phyloP scores from a whole-genome alignment of 1,139 yeast species.

The Hansenula sp. region DNA sequence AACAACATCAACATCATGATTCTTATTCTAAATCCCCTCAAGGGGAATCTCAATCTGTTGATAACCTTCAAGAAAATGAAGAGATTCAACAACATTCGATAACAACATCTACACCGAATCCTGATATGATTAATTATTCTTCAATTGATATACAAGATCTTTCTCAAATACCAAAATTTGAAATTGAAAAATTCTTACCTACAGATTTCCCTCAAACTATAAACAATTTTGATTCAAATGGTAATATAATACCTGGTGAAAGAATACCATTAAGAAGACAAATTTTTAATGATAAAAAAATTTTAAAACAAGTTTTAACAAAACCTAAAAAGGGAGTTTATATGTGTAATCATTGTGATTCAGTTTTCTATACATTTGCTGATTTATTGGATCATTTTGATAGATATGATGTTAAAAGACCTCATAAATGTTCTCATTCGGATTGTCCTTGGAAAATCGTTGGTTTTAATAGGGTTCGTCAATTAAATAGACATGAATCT shows the following conservation, averaged over 20 bases:
- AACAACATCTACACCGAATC: too few relatives aligned
- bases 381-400: slow-evolving; percentile 37
- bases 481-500: slow-evolving; percentile 23
- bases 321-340: slow-evolving; percentile 36
- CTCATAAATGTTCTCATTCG: slow-evolving; percentile 37
- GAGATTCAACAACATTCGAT: background rate
- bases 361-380: slow-evolving; percentile 30
- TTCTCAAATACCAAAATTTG: background rate
- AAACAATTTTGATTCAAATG: slow-evolving; percentile 3
- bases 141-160: too few relatives aligned
- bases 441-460: slow-evolving; percentile 50
- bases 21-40: background rate
- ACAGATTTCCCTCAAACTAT: background rate
- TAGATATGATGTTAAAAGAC: slow-evolving; percentile 29
- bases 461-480: slow-evolving; percentile 41
- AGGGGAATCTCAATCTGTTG: background rate
- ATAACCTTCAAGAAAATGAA: background rate
- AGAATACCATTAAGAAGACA: slow-evolving; percentile 21
- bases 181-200: slow-evolving; percentile 1
- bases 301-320: slow-evolving; percentile 17
- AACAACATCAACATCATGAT: background rate
- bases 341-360: slow-evolving; percentile 39
- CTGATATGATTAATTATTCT: too few relatives aligned
- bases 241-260: slow-evolving; percentile 15
- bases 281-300: slow-evolving; percentile 16